phyloP scores from a whole-genome alignment of 2,329 filamentous ascomycete genomes.

The Pseudocercospora fuligena region DNA sequence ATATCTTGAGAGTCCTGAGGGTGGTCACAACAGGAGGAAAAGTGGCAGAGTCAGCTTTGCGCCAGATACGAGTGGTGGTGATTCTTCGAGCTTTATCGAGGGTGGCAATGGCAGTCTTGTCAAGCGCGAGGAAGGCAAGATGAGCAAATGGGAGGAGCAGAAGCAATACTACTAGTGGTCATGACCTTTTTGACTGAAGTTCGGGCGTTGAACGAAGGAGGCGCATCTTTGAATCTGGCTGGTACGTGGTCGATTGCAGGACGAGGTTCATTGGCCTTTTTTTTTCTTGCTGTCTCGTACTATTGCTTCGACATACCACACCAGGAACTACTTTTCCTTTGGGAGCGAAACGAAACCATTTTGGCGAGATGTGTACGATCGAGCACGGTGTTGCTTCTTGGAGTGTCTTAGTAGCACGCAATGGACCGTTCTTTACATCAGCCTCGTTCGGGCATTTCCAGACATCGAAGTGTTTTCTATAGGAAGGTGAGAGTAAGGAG shows the following conservation, averaged over 20 bases:
- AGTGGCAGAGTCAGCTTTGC: conserved; percentile 39
- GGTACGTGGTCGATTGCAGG: not conserved
- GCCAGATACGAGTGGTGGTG: conserved; percentile 17
- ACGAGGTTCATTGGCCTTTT: not conserved
- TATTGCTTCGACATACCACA: not conserved
- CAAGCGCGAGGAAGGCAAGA: conserved; percentile 25
- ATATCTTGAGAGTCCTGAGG: conserved; percentile 37
- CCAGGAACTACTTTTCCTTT: not conserved
- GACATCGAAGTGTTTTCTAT: not conserved
- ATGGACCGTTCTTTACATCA: not conserved
- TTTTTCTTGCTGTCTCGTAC: not conserved
- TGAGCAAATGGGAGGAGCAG: conserved; percentile 53
- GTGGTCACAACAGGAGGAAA: conserved; percentile 29
- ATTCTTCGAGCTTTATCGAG: conserved; percentile 14
- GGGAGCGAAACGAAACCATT: not conserved
- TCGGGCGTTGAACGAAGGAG: no score
- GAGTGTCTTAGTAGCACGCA: not conserved
- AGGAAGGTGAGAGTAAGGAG: no score
- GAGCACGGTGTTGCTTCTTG: not conserved
- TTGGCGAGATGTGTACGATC: not conserved
- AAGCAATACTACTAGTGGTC: conserved; percentile 50
- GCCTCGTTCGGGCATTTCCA: not conserved
- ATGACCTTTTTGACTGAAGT: no score
- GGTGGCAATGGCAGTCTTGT: conserved; percentile 22
- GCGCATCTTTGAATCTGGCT: not conserved